phyloP scores from a whole-genome alignment of 805 yeast species.

The Sungouiella thailandica region DNA sequence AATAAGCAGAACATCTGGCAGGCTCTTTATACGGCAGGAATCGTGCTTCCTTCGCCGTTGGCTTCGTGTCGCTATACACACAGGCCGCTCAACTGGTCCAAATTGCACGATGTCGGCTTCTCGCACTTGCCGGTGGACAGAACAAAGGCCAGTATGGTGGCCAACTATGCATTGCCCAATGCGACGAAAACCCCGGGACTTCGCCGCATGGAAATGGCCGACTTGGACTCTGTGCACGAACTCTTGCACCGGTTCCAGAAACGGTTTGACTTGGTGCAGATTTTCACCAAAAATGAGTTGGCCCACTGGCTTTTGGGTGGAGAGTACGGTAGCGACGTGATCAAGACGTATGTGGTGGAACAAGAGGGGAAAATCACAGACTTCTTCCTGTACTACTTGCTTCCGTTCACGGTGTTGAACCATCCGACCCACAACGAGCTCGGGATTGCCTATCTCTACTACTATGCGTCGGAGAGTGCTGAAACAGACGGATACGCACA shows the following conservation, averaged over 20 bases:
- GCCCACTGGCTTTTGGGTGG: conserved; percentile 77
- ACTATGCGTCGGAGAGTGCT: conserved; percentile 70
- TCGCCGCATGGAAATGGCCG: conserved; percentile 52
- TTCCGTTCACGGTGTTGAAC: conserved; percentile 80
- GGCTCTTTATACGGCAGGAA: conserved; percentile 92
- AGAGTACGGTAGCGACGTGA: conserved; percentile 42
- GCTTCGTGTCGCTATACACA: conserved; percentile 86
- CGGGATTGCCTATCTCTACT: conserved; percentile 83
- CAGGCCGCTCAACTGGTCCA: conserved; percentile 90
- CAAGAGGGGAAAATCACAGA: conserved; percentile 71
- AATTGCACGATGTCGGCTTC: conserved; percentile 85
- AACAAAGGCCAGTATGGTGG: conserved; percentile 63
- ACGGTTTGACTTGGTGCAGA: conserved; percentile 69
- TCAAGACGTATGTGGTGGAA: conserved; percentile 76
- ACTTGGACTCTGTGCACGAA: conserved; percentile 57
- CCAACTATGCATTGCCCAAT: conserved; percentile 53
- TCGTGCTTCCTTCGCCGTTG: conserved; percentile 87
- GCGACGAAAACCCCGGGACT: conserved; percentile 47
- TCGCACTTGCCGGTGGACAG: conserved; percentile 69
- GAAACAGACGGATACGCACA: conserved; percentile 43
- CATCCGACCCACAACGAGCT: conserved; percentile 59
- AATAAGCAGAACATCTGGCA: conserved; percentile 86
- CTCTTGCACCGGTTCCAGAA: conserved; percentile 60
- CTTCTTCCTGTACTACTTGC: conserved; percentile 80
- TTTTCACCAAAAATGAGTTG: conserved; percentile 63